phyloP scores from a whole-genome alignment of 2,329 filamentous ascomycete genomes.

The Penicillium olsonii region DNA sequence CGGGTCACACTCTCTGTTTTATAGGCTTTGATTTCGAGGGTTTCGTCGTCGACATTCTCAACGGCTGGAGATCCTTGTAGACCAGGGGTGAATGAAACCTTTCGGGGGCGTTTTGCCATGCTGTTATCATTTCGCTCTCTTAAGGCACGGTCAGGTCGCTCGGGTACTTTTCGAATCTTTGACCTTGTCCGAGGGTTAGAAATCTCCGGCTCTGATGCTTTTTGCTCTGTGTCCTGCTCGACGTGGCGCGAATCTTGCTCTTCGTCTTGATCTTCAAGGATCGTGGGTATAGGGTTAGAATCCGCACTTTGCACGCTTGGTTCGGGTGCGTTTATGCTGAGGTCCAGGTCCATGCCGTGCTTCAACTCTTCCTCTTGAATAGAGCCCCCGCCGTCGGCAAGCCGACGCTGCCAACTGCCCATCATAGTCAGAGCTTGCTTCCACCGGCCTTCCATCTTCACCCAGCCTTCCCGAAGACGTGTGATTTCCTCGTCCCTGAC shows the following conservation, averaged over 20 bases:
- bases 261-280: constrained; percentile 33
- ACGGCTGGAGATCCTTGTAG: constrained; percentile 31
- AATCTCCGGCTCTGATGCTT: constrained; percentile 9
- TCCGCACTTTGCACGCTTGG: constrained; percentile 22
- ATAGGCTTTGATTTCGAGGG: constrained; percentile 36
- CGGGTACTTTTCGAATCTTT: constrained; percentile 26
- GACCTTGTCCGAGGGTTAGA: constrained; percentile 16
- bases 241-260: constrained; percentile 31
- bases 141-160: constrained; percentile 32
- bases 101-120: constrained; percentile 32
- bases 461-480: constrained; percentile 80
- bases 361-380: constrained; percentile 47
- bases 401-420: constrained; percentile 84
- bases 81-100: constrained; percentile 41
- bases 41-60: constrained; percentile 34
- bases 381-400: constrained; percentile 53
- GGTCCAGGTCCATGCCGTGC: constrained; percentile 45
- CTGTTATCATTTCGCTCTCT: constrained; percentile 41
- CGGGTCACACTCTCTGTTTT: constrained; percentile 33
- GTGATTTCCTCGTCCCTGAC: constrained; percentile 89
- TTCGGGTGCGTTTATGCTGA: constrained; percentile 30
- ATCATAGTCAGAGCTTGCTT: constrained; percentile 87
- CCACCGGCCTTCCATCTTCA: constrained; percentile 91
- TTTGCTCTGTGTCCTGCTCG: constrained; percentile 27
- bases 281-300: constrained; percentile 30